Evolutionary conservation across 306 rosid genomes (phyloP).

Genomic region (Prunus persica): DNA sequence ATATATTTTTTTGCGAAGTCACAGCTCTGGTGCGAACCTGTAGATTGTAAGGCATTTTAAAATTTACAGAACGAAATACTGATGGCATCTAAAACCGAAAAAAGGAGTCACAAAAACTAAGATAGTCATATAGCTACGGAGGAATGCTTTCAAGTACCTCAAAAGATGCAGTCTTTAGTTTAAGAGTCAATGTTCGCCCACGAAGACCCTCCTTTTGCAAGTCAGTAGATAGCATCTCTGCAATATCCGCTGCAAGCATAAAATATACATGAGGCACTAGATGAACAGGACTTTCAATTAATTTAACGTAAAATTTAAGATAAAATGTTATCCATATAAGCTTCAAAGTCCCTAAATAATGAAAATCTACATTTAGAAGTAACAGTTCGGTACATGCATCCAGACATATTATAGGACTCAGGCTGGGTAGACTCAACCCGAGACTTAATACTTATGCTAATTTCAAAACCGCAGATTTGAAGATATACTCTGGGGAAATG

Average conservation of each 20-base stretch:
- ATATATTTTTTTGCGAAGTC: slow-evolving; percentile 64
- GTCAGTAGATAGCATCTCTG: slow-evolving; percentile 79
- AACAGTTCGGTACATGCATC: background rate
- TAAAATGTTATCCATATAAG: slow-evolving; percentile 12
- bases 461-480: background rate
- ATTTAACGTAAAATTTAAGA: slow-evolving; percentile 3
- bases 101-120: background rate
- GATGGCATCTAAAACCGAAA: background rate
- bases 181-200: slow-evolving; percentile 87
- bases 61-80: background rate
- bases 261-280: slow-evolving; percentile 23
- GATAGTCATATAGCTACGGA: background rate
- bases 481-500: background rate
- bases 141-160: slow-evolving; percentile 48
- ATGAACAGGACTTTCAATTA: slow-evolving; percentile 1
- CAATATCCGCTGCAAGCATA: slow-evolving; percentile 73
- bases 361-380: no score
- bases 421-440: background rate
- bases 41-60: slow-evolving; percentile 23
- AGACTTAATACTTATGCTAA: background rate
- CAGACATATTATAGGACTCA: background rate
- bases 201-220: slow-evolving; percentile 82
- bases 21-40: slow-evolving; percentile 88
- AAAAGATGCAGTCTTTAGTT: slow-evolving; percentile 86
- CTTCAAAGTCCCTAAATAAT: background rate